Conservation (phyloP, 306 rosid genomes). For the Ceratonia siliqua region DNA sequence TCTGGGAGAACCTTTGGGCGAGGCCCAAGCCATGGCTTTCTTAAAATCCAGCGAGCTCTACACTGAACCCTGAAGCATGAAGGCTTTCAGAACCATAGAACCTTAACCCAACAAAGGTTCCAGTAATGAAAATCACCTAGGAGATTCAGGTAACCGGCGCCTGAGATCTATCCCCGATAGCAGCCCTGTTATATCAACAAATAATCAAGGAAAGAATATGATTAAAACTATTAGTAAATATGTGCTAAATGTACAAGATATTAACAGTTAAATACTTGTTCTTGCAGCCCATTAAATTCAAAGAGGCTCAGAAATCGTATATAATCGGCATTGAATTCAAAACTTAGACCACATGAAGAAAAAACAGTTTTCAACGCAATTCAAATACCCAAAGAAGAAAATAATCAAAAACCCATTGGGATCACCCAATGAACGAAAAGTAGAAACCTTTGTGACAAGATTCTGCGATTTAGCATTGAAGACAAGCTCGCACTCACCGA, state of each 20-base stretch:
- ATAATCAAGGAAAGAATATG: background rate
- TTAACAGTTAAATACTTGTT: background rate
- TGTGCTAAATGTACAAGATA: background rate
- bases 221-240: conserved; percentile 15
- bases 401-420: too few relatives aligned
- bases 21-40: conserved; percentile 63
- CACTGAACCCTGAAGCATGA: conserved; percentile 27
- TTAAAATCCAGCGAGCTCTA: conserved; percentile 37
- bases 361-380: background rate
- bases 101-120: conserved; percentile 15
- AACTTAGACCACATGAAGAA: background rate
- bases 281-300: background rate
- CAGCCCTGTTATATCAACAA: conserved; percentile 36
- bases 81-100: conserved; percentile 30
- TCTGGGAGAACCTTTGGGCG: conserved; percentile 51
- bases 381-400: too few relatives aligned
- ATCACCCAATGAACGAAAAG: conserved; percentile 15
- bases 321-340: background rate
- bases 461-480: background rate
- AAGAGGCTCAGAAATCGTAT: background rate
- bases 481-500: background rate
- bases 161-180: conserved; percentile 17
- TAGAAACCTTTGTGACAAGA: conserved; percentile 27
- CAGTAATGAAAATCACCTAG: conserved; percentile 20
- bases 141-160: conserved; percentile 18